These are phyloP conservation scores for Penicillium verrucosum DNA, from an alignment of 2,329 filamentous ascomycete species.

Conservation along the genomic window DNA sequence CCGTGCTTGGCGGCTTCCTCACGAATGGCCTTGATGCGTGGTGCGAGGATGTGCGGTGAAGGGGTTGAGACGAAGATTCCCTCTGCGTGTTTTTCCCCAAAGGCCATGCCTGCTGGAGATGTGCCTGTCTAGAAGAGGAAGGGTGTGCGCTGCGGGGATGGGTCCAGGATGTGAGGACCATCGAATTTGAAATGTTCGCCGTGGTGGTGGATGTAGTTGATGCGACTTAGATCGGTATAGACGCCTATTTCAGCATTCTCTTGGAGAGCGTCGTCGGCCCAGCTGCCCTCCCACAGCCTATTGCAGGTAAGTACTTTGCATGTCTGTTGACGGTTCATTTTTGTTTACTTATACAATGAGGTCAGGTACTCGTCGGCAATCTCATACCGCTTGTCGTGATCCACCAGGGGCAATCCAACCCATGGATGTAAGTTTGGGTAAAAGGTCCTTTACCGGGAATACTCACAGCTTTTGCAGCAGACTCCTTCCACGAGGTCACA, in stretches of 20 bases:
- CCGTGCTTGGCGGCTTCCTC: neutral
- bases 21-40: neutral
- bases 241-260: conserved; percentile 8
- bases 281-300: conserved; percentile 1
- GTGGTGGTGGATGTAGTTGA: conserved; percentile 23
- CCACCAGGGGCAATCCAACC: conserved; percentile 39
- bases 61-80: neutral
- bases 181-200: conserved; percentile 28
- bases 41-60: conserved; percentile 16
- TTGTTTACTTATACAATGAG: neutral
- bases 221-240: conserved; percentile 19
- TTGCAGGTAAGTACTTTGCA: neutral
- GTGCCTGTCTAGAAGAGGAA: conserved; percentile 41
- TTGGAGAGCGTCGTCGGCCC: conserved; percentile 2
- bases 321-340: neutral
- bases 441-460: neutral
- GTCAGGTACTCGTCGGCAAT: conserved; percentile 3
- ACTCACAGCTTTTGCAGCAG: neutral
- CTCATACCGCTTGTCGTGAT: conserved; percentile 8
- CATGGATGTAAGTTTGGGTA: conserved; percentile 10
- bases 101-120: neutral
- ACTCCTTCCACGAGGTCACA: conserved; percentile 45
- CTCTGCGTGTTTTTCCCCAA: conserved; percentile 1
- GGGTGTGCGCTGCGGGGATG: conserved; percentile 40
- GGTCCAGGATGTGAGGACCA: conserved; percentile 36